phyloP scores from a whole-genome alignment of 2,329 filamentous ascomycete genomes.

The Calonectria pauciramosa region DNA sequence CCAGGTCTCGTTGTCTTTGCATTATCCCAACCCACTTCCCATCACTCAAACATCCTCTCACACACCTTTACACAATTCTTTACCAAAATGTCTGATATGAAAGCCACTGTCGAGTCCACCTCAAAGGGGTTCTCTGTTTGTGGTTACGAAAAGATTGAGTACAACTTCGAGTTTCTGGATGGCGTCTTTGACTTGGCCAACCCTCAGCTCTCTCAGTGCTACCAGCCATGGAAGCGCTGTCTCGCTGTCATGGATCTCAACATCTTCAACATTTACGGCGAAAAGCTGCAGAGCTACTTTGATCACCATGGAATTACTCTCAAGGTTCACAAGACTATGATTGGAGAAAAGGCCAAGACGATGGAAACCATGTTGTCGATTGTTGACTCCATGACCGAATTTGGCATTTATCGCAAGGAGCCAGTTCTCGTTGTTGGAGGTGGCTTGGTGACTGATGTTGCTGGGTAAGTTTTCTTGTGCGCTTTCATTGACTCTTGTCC shows the following conservation, averaged over 20 bases:
- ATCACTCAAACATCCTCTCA: neutral
- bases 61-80: neutral
- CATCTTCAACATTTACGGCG: slow-evolving; percentile 77
- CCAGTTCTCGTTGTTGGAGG: slow-evolving; percentile 77
- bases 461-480: slow-evolving; percentile 67
- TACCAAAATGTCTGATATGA: slow-evolving; percentile 76
- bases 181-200: slow-evolving; percentile 75
- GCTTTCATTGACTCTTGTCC: neutral
- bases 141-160: slow-evolving; percentile 82
- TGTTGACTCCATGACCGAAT: slow-evolving; percentile 81
- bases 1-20: neutral
- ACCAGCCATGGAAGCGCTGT: slow-evolving; percentile 74
- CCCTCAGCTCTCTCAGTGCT: slow-evolving; percentile 73
- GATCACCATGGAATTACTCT: slow-evolving; percentile 73
- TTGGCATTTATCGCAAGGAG: slow-evolving; percentile 78
- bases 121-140: slow-evolving; percentile 77
- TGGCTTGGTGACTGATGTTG: slow-evolving; percentile 80
- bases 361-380: slow-evolving; percentile 78
- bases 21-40: neutral
- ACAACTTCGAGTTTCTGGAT: slow-evolving; percentile 81
- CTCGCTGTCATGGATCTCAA: slow-evolving; percentile 80
- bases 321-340: slow-evolving; percentile 79
- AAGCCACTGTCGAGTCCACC: slow-evolving; percentile 75
- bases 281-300: slow-evolving; percentile 77
- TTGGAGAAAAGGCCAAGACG: slow-evolving; percentile 82